A percentile compares a stretch with the other conserved stretches of the same genome.
Conservation (phyloP, 2,329 filamentous ascomycete species). For the Neobulgaria alba region DNA sequence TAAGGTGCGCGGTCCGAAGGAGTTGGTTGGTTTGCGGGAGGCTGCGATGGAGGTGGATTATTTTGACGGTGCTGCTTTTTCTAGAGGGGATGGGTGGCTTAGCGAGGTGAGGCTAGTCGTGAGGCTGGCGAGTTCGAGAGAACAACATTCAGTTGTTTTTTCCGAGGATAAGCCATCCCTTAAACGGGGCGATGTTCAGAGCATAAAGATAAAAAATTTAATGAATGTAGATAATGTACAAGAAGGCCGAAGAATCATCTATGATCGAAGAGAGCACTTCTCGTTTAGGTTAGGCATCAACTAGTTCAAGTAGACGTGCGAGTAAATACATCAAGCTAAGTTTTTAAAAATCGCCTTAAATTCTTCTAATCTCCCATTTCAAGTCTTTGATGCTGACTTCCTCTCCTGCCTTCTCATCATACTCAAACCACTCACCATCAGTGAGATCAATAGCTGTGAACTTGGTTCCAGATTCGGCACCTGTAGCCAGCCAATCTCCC, state of each 20-base stretch:
- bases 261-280: too few relatives aligned
- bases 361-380: constrained; percentile 64
- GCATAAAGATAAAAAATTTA: too few relatives aligned
- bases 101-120: constrained; percentile 13
- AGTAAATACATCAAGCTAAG: not conserved
- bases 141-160: too few relatives aligned
- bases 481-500: constrained; percentile 87
- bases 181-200: too few relatives aligned
- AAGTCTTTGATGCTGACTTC: constrained; percentile 90
- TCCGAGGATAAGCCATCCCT: too few relatives aligned
- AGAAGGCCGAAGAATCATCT: too few relatives aligned
- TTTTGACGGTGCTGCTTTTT: constrained; percentile 17
- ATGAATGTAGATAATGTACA: too few relatives aligned
- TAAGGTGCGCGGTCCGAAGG: not conserved
- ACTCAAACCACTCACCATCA: constrained; percentile 97
- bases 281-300: not conserved
- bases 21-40: constrained; percentile 14
- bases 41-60: constrained; percentile 11
- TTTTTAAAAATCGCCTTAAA: constrained; percentile 15
- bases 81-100: too few relatives aligned
- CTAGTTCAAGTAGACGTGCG: too few relatives aligned
- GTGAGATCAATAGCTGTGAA: constrained; percentile 74
- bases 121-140: too few relatives aligned
- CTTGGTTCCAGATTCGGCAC: constrained; percentile 68
- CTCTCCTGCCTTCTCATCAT: constrained; percentile 86